These are phyloP conservation scores for Diaporthe vaccinii DNA, from an alignment of 2,329 filamentous ascomycete species.

Conservation along the genomic window DNA sequence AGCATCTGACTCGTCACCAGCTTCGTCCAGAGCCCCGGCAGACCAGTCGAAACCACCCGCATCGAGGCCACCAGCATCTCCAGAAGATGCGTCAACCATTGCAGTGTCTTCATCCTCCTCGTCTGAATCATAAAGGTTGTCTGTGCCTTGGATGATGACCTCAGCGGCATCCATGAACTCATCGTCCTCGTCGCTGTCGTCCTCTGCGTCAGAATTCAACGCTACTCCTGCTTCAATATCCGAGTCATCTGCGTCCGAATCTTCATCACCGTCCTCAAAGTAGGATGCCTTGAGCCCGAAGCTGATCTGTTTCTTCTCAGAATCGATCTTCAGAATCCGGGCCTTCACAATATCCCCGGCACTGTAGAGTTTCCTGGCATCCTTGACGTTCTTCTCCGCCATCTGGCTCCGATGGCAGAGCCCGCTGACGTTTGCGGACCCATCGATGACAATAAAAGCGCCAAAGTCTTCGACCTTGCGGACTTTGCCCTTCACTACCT, in stretches of 20 bases:
- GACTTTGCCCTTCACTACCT: slow-evolving; percentile 89
- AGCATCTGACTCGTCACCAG: slow-evolving; percentile 64
- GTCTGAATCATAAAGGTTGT: slow-evolving; percentile 51
- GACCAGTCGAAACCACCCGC: slow-evolving; percentile 91
- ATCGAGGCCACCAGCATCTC: slow-evolving; percentile 69
- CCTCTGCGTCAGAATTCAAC: slow-evolving; percentile 55
- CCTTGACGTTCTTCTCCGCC: slow-evolving; percentile 84
- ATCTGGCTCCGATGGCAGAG: slow-evolving; percentile 94
- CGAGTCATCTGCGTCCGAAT: slow-evolving; percentile 58
- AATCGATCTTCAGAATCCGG: slow-evolving; percentile 83
- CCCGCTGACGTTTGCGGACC: slow-evolving; percentile 89
- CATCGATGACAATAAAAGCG: slow-evolving; percentile 91
- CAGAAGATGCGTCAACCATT: slow-evolving; percentile 55
- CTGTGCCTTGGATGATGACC: slow-evolving; percentile 58
- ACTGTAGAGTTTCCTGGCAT: slow-evolving; percentile 90
- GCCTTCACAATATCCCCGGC: slow-evolving; percentile 96
- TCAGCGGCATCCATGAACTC: slow-evolving; percentile 62
- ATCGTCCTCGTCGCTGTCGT: slow-evolving; percentile 63
- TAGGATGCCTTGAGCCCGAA: slow-evolving; percentile 95
- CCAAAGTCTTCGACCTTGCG: slow-evolving; percentile 96
- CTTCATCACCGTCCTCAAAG: slow-evolving; percentile 75
- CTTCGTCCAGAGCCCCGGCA: slow-evolving; percentile 74
- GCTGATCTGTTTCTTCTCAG: slow-evolving; percentile 81
- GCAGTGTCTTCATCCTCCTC: slow-evolving; percentile 58
- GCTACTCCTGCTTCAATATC: slow-evolving; percentile 62